Evolutionary conservation across 2,329 filamentous ascomycete species (phyloP).

Genomic region (Chalaropsis ovoidea): DNA sequence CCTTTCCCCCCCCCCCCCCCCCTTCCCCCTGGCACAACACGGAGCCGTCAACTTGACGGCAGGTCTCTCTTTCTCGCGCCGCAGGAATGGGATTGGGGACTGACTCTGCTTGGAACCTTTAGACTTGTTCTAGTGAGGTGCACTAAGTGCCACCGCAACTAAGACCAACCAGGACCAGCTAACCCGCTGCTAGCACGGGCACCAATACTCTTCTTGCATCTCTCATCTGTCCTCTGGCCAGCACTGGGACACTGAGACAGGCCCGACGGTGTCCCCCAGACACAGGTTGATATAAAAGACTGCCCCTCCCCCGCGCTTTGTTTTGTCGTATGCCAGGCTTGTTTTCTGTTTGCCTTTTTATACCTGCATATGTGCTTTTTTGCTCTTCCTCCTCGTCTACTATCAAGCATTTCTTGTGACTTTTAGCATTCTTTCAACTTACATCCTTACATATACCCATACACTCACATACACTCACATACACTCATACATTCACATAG

Average conservation of each 20-base stretch:
- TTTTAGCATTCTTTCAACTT: background rate
- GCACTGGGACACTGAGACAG: too few species aligned
- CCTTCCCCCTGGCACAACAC: too few species aligned
- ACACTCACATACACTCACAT: background rate
- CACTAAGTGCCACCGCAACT: background rate
- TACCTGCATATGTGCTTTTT: background rate
- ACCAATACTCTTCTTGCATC: background rate
- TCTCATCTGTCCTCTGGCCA: too few species aligned
- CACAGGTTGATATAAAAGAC: too few species aligned
- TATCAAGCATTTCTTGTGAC: background rate
- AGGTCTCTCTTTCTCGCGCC: too few species aligned
- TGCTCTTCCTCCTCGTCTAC: constrained; percentile 10
- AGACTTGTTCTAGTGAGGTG: constrained; percentile 3
- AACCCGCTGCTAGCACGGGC: background rate
- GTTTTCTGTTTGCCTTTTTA: too few species aligned
- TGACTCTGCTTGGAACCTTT: constrained; percentile 5
- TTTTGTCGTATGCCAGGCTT: too few species aligned
- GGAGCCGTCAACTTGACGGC: too few species aligned
- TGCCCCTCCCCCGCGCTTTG: too few species aligned
- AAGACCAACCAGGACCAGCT: background rate
- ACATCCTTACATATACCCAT: background rate
- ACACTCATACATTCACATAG: background rate
- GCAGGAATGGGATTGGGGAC: background rate
- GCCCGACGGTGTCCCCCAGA: too few species aligned
- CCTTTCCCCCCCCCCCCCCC: too few species aligned